Evolutionary conservation across 495 filamentous ascomycete genomes (phyloP).

Genomic region (Usnea hakonensis): DNA sequence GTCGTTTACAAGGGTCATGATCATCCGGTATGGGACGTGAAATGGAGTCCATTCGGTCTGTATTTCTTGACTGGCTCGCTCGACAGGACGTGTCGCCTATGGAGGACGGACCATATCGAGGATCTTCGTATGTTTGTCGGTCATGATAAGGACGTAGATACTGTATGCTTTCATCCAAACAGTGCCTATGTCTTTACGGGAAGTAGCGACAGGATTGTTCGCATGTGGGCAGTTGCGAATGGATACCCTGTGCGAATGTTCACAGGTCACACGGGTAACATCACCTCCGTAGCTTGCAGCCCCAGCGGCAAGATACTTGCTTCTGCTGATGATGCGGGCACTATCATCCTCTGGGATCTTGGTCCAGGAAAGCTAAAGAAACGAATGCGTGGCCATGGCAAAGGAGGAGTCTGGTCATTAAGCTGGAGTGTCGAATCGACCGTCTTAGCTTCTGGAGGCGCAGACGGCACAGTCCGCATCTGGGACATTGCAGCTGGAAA

Average conservation of each 20-base stretch:
- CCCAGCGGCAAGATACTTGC: slow-evolving; percentile 83
- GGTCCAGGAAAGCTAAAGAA: slow-evolving; percentile 74
- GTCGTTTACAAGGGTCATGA: slow-evolving; percentile 91
- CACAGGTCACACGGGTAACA: slow-evolving; percentile 76
- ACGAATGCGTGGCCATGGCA: slow-evolving; percentile 86
- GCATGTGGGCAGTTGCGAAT: slow-evolving; percentile 91
- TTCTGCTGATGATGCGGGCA: slow-evolving; percentile 74
- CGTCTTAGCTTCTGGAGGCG: slow-evolving; percentile 78
- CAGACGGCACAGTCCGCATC: slow-evolving; percentile 85
- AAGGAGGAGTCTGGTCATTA: slow-evolving; percentile 87
- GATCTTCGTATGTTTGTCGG: slow-evolving; percentile 84
- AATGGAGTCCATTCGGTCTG: slow-evolving; percentile 89
- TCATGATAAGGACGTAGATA: slow-evolving; percentile 82
- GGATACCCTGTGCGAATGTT: slow-evolving; percentile 86
- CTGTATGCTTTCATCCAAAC: slow-evolving; percentile 85
- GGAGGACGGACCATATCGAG: slow-evolving; percentile 83
- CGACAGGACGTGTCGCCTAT: slow-evolving; percentile 85
- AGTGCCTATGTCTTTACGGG: slow-evolving; percentile 86
- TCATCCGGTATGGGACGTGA: slow-evolving; percentile 76
- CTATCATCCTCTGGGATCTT: slow-evolving; percentile 90
- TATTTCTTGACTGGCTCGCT: slow-evolving; percentile 85
- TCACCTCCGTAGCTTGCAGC: slow-evolving; percentile 75
- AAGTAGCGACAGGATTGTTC: slow-evolving; percentile 79
- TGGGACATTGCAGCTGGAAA: slow-evolving; percentile 76
- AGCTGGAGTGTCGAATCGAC: slow-evolving; percentile 85